Conservation (phyloP, 768 basidiomycete genomes). For the Podaxis carcinomalis region DNA sequence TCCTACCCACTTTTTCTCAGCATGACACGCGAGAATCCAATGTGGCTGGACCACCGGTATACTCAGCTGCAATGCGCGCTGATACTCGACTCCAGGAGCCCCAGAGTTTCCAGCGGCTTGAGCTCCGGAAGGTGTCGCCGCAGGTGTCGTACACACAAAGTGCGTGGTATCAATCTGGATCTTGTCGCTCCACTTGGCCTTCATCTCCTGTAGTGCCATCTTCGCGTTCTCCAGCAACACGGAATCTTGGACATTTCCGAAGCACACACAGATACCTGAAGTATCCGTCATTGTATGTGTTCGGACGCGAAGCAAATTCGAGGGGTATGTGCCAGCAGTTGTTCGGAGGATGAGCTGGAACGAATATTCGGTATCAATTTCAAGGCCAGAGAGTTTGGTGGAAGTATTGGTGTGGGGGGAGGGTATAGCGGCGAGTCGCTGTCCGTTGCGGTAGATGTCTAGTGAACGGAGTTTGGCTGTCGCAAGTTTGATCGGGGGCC, state of each 20-base stretch:
- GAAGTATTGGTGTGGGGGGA: constrained; percentile 81
- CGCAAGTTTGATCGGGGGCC: constrained; percentile 83
- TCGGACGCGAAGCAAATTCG: constrained; percentile 74
- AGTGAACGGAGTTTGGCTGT: constrained; percentile 83
- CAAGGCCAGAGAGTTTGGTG: constrained; percentile 80
- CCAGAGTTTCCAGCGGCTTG: constrained; percentile 48
- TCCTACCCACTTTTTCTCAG: constrained; percentile 69
- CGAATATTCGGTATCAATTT: constrained; percentile 79
- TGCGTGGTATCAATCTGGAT: constrained; percentile 99
- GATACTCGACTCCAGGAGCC: constrained; percentile 84
- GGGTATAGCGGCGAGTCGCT: constrained; percentile 83
- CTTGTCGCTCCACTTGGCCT: constrained; percentile 84
- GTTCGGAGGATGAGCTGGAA: constrained; percentile 95
- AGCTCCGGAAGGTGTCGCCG: constrained; percentile 56
- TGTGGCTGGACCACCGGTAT: constrained; percentile 94
- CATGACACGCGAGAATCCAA: constrained; percentile 88
- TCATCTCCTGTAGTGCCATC: constrained; percentile 77
- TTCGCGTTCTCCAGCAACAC: constrained; percentile 79
- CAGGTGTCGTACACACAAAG: constrained; percentile 93
- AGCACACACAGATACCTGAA: constrained; percentile 91
- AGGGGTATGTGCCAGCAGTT: constrained; percentile 85
- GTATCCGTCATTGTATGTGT: constrained; percentile 97
- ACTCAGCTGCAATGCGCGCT: constrained; percentile 89
- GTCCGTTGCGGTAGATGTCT: constrained; percentile 90
- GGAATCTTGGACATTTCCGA: constrained; percentile 81